phyloP scores from a whole-genome alignment of 495 filamentous ascomycete genomes.

The Penicillium malachiteum region DNA sequence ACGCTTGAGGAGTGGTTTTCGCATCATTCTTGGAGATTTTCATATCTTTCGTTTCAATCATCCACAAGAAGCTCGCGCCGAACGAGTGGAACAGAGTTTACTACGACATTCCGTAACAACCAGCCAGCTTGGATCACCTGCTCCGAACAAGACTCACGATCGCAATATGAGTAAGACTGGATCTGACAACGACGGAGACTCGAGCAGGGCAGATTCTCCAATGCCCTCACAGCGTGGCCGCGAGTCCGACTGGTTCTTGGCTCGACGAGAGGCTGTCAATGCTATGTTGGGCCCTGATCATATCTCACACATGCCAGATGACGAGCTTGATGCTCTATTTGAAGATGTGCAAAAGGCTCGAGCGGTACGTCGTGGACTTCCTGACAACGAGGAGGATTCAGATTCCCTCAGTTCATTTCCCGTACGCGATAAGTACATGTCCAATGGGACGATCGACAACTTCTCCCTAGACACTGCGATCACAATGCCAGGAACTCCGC shows the following conservation, averaged over 20 bases:
- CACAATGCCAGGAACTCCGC: conserved; percentile 91
- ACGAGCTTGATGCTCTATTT: conserved; percentile 91
- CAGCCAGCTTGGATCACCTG: conserved; percentile 73
- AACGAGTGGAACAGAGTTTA: conserved; percentile 84
- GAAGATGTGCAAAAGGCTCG: conserved; percentile 90
- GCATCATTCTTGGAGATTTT: conserved; percentile 96
- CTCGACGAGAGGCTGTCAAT: conserved; percentile 84
- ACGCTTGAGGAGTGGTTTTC: conserved; percentile 83
- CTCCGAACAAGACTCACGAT: conserved; percentile 70
- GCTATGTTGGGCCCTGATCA: conserved; percentile 91
- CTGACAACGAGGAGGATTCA: conserved; percentile 79
- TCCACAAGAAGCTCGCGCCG: conserved; percentile 90
- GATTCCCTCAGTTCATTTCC: conserved; percentile 89
- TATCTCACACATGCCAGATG: conserved; percentile 83
- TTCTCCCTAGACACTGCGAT: conserved; percentile 93
- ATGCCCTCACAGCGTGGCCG: conserved; percentile 64
- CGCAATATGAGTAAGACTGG: conserved; percentile 71
- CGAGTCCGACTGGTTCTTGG: conserved; percentile 96
- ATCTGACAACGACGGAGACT: conserved; percentile 66
- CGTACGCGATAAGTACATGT: conserved; percentile 92
- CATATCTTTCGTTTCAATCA: conserved; percentile 99
- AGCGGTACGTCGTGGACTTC: conserved; percentile 71
- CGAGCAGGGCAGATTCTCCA: conserved; percentile 76
- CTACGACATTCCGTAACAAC: conserved; percentile 86
- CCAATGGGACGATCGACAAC: conserved; percentile 91